Base-by-base conservation (phyloP, 352 stramenopile genomes). In the Globisporangium okanoganense region DNA sequence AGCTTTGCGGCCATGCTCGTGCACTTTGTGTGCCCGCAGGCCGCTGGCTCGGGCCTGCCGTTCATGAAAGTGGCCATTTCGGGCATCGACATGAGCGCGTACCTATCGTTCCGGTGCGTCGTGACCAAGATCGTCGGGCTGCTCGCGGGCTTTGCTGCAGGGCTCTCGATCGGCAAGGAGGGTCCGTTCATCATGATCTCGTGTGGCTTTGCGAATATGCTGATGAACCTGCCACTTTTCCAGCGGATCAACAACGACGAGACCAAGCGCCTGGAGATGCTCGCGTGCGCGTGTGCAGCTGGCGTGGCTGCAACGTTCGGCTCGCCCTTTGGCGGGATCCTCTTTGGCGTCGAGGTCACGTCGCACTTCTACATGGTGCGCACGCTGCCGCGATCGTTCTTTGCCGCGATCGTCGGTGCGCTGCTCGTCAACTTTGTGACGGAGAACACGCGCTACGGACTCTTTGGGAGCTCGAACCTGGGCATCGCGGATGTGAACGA, bases 131-230 rank as follows among this genome's bases (percentile, higher is more conserved):
- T 90, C 52, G 69, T 87, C 12, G 85, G 85, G 5, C 60, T 92
- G 5, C 68, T 92, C 40, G 70, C 72, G n/a, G 77, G 73, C 13
- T 76, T 87, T 29, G 70, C 73, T 0, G 85, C 82, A 10, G 85
- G 82, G 0, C 62, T 95, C 1, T 90, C 80, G 20, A 90, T 95
- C 58, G 86, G 86, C 41, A 91, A 92, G 67, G 87, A 96, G 73
- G 87, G 87, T 0, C 84, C 87, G 22, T 95, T 94, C 65, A 91
- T 96, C 59, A 92, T 93, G 81, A 94, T 94, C 61, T 87, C 83
- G 10, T 92, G 81, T 56, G 82, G 78, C 29, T 90, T 96, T 69
- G 85, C 85, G 29, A 87, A 78, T 49, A 64, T 88, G 16, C 60
- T 96, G 20, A 90, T 96, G 79, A 82, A 87, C 56, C 75, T 82